Evolutionary conservation across 768 basidiomycete species (phyloP).

Genomic region (Termitomyces sp.): DNA sequence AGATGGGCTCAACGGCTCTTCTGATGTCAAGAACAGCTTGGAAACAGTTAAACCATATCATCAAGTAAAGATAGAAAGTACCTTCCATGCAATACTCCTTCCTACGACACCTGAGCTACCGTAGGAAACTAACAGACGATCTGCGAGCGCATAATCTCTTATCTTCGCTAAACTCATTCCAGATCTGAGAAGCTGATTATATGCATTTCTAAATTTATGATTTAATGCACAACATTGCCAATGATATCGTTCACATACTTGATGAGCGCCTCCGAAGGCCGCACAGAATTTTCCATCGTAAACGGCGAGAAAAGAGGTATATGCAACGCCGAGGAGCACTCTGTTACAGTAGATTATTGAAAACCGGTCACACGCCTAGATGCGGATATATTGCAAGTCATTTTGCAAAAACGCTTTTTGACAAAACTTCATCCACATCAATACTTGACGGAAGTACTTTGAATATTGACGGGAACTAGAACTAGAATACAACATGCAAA

Average conservation of each 20-base stretch:
- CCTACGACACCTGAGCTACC: slow-evolving; percentile 51
- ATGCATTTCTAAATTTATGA: slow-evolving; percentile 30
- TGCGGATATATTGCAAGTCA: too few species aligned
- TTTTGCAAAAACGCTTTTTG: too few species aligned
- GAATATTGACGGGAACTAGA: neutral
- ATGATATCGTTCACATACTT: slow-evolving; percentile 15
- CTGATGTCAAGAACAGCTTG: slow-evolving; percentile 64
- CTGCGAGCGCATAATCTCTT: slow-evolving; percentile 59
- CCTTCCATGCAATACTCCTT: slow-evolving; percentile 88
- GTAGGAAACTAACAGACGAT: slow-evolving; percentile 45
- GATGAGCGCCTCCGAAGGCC: slow-evolving; percentile 11
- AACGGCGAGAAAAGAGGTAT: neutral
- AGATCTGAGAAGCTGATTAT: slow-evolving; percentile 43
- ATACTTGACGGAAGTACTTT: neutral
- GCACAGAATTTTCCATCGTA: slow-evolving; percentile 4
- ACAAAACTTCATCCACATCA: neutral
- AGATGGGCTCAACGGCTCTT: slow-evolving; percentile 57
- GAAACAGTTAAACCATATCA: slow-evolving; percentile 14
- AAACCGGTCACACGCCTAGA: neutral
- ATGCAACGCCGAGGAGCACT: neutral
- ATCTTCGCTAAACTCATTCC: slow-evolving; percentile 55
- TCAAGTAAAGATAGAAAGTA: slow-evolving; percentile 20
- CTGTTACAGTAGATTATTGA: neutral
- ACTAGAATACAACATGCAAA: neutral
- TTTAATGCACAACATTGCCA: slow-evolving; percentile 9